phyloP scores from a whole-genome alignment of 2,329 filamentous ascomycete genomes.

The Ascomycota sp. region DNA sequence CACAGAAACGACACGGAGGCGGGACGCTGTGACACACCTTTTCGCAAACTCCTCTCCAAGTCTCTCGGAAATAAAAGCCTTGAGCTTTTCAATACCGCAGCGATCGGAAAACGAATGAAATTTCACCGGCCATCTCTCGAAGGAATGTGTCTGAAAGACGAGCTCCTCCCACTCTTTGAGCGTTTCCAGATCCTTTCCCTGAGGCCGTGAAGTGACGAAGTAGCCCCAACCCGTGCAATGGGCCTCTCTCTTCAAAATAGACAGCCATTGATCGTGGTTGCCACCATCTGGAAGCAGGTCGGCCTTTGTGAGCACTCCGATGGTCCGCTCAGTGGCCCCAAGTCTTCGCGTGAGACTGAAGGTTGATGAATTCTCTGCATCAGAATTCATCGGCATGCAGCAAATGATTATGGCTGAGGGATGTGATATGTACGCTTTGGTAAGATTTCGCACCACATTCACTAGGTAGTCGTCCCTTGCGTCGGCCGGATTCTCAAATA shows the following conservation, averaged over 20 bases:
- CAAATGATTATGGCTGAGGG: constrained; percentile 57
- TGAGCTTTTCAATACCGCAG: constrained; percentile 32
- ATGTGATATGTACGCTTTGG: constrained; percentile 48
- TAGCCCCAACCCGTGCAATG: constrained; percentile 55
- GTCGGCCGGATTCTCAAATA: constrained; percentile 50
- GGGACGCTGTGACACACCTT: constrained; percentile 15
- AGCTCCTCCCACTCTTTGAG: constrained; percentile 29
- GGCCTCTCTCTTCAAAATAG: constrained; percentile 39
- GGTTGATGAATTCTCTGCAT: constrained; percentile 56
- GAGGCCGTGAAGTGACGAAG: constrained; percentile 53
- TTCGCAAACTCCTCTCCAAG: constrained; percentile 32
- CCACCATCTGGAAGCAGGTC: constrained; percentile 44
- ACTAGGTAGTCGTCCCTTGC: constrained; percentile 48
- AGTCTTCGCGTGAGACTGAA: constrained; percentile 40
- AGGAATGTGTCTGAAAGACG: constrained; percentile 23
- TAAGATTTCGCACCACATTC: constrained; percentile 49
- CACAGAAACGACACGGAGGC: too few relatives aligned
- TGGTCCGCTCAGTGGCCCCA: constrained; percentile 35
- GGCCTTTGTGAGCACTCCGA: constrained; percentile 71
- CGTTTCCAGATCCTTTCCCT: constrained; percentile 30
- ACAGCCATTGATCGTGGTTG: constrained; percentile 32
- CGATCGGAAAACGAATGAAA: constrained; percentile 26
- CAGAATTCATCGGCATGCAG: constrained; percentile 56
- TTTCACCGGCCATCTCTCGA: constrained; percentile 23
- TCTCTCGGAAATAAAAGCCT: constrained; percentile 29